Base-by-base conservation (phyloP, 352 stramenopile genomes). In the Phytophthora foliorum region DNA sequence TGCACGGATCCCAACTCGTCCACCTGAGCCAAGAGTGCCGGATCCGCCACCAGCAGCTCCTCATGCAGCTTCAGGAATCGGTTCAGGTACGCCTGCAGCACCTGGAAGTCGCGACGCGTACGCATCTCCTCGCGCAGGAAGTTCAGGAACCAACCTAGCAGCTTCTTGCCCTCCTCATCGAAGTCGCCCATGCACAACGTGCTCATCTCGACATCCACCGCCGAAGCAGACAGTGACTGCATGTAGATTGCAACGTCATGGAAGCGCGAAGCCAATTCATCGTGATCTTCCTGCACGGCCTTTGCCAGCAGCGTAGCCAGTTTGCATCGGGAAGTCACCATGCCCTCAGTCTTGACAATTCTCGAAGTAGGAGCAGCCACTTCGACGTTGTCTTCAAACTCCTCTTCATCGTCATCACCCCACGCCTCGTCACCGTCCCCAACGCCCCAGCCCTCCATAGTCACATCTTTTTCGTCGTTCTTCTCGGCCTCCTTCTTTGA, bases 21-120 rank as follows among this genome's bases (percentile, higher is more conserved):
- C 25, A 92, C 84, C 39, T 82, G 77, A 5, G 66, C 69, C 10
- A 96, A 72, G 57, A 96, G 59, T 21, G 46, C 63, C 13, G 79
- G 45, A 56, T 94, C 74, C 3, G 63, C 65, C 3, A 94, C 84
- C 19, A 96, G 55, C 16, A 94, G 68, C 64, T 93, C 74, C 45
- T 94, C 84, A 63, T 96, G 86, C 31, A 94, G 72, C 76, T 96
- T 94, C 29, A 96, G 69, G 71, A 96, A 94, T 4, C 86, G 88
- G 74, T 96, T 94, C 56, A 96, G 50, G 63, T 96, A 96, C 14
- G 84, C 87, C 59, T 96, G 88, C 9, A 94, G 70, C 46, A 94
- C 84, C 50, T 96, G 84, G 61, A 96, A 94, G 44, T 91, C 66
- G 49, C 82, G 77, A 27, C 78, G 82, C 16, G 74, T 89, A 21